A percentile compares a stretch with the other conserved stretches of the same genome.
These are phyloP conservation scores for Chrysoporthe austroafricana DNA, from an alignment of 2,329 filamentous ascomycete species.

Conservation along the genomic window DNA sequence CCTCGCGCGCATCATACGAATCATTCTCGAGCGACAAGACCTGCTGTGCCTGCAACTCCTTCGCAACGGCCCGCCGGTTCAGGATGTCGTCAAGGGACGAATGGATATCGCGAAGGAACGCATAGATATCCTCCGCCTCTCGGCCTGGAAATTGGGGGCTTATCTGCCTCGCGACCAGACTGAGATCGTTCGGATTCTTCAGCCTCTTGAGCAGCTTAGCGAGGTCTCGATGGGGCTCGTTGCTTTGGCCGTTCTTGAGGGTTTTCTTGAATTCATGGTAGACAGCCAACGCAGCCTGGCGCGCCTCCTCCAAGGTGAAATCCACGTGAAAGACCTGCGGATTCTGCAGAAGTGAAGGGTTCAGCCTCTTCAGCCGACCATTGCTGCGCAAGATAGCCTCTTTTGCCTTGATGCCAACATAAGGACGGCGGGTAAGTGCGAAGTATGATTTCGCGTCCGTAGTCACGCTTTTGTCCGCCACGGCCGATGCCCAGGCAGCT, in stretches of 20 bases:
- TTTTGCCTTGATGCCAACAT: conserved; percentile 31
- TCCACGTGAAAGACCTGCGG: conserved; percentile 48
- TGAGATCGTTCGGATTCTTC: background rate
- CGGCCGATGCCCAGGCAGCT: conserved; percentile 30
- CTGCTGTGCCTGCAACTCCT: conserved; percentile 30
- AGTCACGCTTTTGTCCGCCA: background rate
- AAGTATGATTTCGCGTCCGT: conserved; percentile 20
- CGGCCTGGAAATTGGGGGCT: conserved; percentile 31
- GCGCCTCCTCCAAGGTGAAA: conserved; percentile 46
- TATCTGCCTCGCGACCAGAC: conserved; percentile 5
- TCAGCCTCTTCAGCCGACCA: conserved; percentile 25
- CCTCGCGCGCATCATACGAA: conserved; percentile 35
- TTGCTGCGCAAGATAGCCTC: conserved; percentile 29
- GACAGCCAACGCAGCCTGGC: conserved; percentile 14
- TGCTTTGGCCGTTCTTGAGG: conserved; percentile 18
- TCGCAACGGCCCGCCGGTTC: conserved; percentile 30
- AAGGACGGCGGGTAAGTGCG: conserved; percentile 32
- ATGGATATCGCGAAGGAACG: conserved; percentile 43
- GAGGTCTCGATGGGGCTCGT: conserved; percentile 29
- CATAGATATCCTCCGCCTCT: conserved; percentile 39
- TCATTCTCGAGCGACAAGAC: conserved; percentile 40
- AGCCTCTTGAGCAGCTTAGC: conserved; percentile 28
- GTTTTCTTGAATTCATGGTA: conserved; percentile 20
- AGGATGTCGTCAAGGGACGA: conserved; percentile 44
- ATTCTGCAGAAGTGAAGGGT: conserved; percentile 8